Evolutionary conservation across 2,329 filamentous ascomycete genomes (phyloP), one percentile per base, ranked within the genome.

Genomic region (Endoconidiophora laricicola): DNA sequence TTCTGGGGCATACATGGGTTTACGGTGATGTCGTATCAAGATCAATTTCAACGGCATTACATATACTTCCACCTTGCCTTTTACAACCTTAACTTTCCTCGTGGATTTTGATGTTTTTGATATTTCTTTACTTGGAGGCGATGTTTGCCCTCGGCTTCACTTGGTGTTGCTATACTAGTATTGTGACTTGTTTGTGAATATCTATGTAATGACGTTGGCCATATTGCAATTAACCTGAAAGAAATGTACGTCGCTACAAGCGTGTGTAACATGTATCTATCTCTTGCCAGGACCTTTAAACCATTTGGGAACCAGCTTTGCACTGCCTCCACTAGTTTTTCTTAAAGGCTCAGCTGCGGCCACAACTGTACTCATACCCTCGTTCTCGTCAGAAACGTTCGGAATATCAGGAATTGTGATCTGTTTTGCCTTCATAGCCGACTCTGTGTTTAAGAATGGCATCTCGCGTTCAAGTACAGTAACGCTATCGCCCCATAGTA

Each of bases 231-330:
- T 18, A 18, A 18, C 16, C 16, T 18, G 16, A 18, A 18, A 18
- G 16, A 18, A 12, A 44, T 29, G 14, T 12, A 33, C 29, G 23
- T 26, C 14, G 29, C 43, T n/a, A 45, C 18, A 10, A 39, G 20
- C 41, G 9, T 20, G 22, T 29, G 16, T 24, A 37, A 20, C 12
- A 10, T 41, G 45, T 22, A 4, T 48, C 49, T 56, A 83, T 67
- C 86, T 87, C 72, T 84, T 87, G 6, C 76, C 77, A 26, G 78
- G 70, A 50, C 82, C 65, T 62, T 83, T 83, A 39, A 88, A 64
- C 75, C 83, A 86, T 62, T 84, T 86, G 18, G 82, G 81, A 53
- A 72, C 54, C 56, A 69, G 70, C 62, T 71, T 73, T 9, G 57
- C 63, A 47, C 66, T 59, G 48, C 65, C 61, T 48, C 65, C 62